Conservation (phyloP, 495 filamentous ascomycete genomes). For the Talaromyces proteolyticus region DNA sequence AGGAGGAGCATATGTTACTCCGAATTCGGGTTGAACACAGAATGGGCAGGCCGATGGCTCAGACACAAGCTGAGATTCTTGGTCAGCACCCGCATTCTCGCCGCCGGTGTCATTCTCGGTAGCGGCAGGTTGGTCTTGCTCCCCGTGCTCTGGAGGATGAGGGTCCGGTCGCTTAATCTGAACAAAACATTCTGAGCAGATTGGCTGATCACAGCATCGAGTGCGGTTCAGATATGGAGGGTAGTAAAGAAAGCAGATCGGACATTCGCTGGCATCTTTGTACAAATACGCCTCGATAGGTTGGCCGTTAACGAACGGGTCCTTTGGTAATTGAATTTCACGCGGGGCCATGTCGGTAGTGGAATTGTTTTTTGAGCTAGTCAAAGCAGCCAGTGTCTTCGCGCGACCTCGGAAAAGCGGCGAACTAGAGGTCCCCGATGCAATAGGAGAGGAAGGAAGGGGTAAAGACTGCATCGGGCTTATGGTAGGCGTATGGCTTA, state of each 20-base stretch:
- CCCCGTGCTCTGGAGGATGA: conserved; percentile 83
- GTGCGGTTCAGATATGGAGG: conserved; percentile 95
- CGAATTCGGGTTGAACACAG: conserved; percentile 91
- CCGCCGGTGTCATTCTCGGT: conserved; percentile 26
- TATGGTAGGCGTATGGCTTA: conserved; percentile 40
- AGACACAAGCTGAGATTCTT: conserved; percentile 69
- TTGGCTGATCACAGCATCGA: conserved; percentile 91
- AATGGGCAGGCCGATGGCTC: conserved; percentile 94
- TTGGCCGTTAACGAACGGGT: conserved; percentile 88
- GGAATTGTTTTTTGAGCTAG: conserved; percentile 58
- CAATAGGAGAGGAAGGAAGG: conserved; percentile 42
- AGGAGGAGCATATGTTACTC: conserved; percentile 81
- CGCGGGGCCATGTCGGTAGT: conserved; percentile 66
- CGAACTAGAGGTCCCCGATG: conserved; percentile 54
- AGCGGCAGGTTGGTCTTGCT: conserved; percentile 40
- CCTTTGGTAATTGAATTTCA: conserved; percentile 73
- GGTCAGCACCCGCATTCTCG: conserved; percentile 27
- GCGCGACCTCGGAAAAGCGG: conserved; percentile 61
- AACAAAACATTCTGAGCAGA: conserved; percentile 98
- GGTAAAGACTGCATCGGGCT: conserved; percentile 44
- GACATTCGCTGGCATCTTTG: conserved; percentile 85
- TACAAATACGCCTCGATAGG: conserved; percentile 88
- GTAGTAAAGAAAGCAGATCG: conserved; percentile 94
- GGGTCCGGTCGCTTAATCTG: conserved; percentile 97
- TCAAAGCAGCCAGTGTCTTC: conserved; percentile 82